A percentile compares a stretch with the other conserved stretches of the same genome.
These are phyloP conservation scores for Hondaea fermentalgiana DNA, from an alignment of 108 stramenopile species.

Conservation along the genomic window DNA sequence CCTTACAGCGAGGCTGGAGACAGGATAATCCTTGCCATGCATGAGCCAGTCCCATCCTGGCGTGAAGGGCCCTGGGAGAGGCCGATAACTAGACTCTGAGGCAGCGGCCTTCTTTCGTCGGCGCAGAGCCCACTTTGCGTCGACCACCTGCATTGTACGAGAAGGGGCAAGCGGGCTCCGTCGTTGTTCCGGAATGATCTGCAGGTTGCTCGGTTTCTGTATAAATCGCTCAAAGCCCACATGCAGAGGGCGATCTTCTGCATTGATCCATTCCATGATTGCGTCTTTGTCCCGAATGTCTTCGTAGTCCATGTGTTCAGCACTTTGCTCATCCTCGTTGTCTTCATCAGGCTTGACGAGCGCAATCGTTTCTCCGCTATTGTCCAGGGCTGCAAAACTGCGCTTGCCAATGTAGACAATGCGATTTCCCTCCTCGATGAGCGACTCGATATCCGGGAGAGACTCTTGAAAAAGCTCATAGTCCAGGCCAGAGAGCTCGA, in stretches of 20 bases:
- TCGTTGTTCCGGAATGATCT: neutral
- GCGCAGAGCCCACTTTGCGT: neutral
- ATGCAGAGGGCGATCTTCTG: neutral
- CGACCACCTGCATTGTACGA: neutral
- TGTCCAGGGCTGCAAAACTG: neutral
- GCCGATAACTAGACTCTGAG: neutral
- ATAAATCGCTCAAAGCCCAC: neutral
- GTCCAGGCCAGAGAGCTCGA: neutral
- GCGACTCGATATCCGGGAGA: neutral
- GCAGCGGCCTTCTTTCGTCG: neutral
- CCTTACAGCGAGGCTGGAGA: neutral
- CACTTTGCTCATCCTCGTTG: no score
- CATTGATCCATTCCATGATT: neutral
- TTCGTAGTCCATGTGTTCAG: neutral
- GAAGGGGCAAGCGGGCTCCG: neutral
- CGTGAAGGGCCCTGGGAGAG: neutral
- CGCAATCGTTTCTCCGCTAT: no score
- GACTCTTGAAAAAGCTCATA: neutral
- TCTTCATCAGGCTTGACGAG: no score
- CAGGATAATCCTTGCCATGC: neutral
- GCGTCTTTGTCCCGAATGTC: neutral
- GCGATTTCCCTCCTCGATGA: neutral
- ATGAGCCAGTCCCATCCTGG: constrained; percentile 12
- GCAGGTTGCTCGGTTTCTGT: neutral
- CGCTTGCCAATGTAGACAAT: neutral